Percentiles rank a stretch among this genome's conserved stretches.
Evolutionary conservation across 148 eudicot species (phyloP).

Genomic region (Fagopyrum tataricum): DNA sequence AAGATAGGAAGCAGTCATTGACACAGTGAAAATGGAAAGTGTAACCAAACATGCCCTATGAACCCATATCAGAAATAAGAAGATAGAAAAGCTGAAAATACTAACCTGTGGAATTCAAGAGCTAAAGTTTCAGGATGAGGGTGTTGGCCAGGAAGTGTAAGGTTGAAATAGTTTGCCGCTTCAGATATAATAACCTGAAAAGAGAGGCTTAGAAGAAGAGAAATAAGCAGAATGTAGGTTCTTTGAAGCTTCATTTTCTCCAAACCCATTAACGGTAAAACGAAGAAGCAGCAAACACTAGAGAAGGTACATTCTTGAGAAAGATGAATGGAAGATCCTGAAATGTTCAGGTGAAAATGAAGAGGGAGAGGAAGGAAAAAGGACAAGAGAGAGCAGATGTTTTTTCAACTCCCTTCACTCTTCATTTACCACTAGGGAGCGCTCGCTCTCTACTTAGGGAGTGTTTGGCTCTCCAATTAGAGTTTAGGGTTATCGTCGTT

Average conservation of each 20-base stretch:
- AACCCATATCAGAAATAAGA: neutral
- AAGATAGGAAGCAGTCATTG: neutral
- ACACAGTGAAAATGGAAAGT: neutral
- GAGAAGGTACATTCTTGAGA: neutral
- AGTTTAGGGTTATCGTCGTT: neutral
- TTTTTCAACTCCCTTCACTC: neutral
- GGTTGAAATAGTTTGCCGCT: slow-evolving; percentile 35
- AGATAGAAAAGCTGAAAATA: neutral
- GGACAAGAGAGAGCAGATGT: neutral
- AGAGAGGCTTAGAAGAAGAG: slow-evolving; percentile 22
- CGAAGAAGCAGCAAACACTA: neutral
- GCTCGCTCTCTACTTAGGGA: neutral
- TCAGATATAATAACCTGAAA: slow-evolving; percentile 13
- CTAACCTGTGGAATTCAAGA: slow-evolving; percentile 59
- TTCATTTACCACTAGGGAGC: neutral
- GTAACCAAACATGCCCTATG: neutral
- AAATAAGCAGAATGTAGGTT: slow-evolving; percentile 51
- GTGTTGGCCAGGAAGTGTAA: slow-evolving; percentile 72
- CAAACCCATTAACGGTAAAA: neutral
- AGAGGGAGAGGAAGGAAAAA: neutral
- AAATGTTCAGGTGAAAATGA: neutral
- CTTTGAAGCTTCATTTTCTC: slow-evolving; percentile 29
- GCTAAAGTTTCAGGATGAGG: slow-evolving; percentile 82
- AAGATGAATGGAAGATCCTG: neutral
- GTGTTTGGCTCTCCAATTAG: neutral